Evolutionary conservation across 495 filamentous ascomycete genomes (phyloP).

Genomic region (Staphylotrichum longicolle): DNA sequence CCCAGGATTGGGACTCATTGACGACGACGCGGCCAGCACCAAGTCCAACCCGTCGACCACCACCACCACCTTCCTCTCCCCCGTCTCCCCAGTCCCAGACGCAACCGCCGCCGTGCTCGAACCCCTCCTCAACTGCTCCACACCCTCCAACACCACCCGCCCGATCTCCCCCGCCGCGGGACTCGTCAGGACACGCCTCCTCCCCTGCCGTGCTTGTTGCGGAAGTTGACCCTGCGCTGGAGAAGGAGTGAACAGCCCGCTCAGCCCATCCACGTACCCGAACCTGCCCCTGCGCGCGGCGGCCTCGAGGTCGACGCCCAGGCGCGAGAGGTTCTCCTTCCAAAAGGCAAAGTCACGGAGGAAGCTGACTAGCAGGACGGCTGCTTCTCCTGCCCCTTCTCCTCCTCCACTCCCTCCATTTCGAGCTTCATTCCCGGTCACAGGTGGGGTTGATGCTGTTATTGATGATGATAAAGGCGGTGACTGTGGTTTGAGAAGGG

Average conservation of each 20-base stretch:
- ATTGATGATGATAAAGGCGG: not conserved
- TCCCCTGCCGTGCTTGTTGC: not conserved
- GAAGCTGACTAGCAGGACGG: conserved; percentile 79
- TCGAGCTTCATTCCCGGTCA: not conserved
- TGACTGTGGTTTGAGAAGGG: conserved; percentile 41
- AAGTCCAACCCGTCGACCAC: conserved; percentile 58
- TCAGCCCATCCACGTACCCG: conserved; percentile 70
- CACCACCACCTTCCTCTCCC: conserved; percentile 42
- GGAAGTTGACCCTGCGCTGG: not conserved
- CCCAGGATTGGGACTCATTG: conserved; percentile 9
- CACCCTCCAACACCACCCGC: conserved; percentile 31
- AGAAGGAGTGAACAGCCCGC: not conserved
- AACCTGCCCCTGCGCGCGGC: conserved; percentile 57
- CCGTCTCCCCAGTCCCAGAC: not conserved
- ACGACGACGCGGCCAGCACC: conserved; percentile 45
- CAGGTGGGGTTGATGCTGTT: conserved; percentile 4
- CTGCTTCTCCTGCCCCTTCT: conserved; percentile 13
- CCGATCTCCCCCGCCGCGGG: conserved; percentile 23
- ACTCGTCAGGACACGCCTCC: conserved; percentile 17
- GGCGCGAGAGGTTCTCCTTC: conserved; percentile 59
- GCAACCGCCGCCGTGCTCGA: too few relatives aligned
- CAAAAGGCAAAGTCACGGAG: conserved; percentile 74
- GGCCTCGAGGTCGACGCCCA: conserved; percentile 70
- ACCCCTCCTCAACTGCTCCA: conserved; percentile 31
- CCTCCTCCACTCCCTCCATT: conserved; percentile 7